Evolutionary conservation across 2,329 filamentous ascomycete genomes (phyloP), one percentile per base, ranked within the genome.

Genomic region (Aspergillus sergii): DNA sequence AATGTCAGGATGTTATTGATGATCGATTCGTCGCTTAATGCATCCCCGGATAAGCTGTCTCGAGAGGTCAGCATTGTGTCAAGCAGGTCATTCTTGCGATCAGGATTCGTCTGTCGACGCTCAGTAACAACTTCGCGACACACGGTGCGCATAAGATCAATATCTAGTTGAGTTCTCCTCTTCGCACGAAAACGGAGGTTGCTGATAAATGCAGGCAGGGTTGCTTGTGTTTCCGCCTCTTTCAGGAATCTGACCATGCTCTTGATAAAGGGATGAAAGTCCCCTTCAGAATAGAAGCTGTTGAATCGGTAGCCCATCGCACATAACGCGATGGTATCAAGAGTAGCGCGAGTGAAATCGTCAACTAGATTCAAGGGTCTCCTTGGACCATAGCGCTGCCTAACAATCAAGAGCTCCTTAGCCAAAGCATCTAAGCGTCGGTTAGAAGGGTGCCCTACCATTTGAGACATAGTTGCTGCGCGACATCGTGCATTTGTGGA

Each of bases 241-340:
- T 74, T 70, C 1, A 93, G 79, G 58, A 90, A 86, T 19, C 82
- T 82, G 0, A 82, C 81, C 90, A 93, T 92, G 45, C 88, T 85
- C 51, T 82, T 73, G 45, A 92, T 82, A 68, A 93, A 93, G 0
- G 89, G 89, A 67, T 93, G 91, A 73, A 89, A 79, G 9, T 87
- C 81, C 2, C 21, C 10, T 90, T 84, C 30, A 30, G 82, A 82
- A 72, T 93, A 93, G 76, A 89, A 92, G 2, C 86, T 89, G 77
- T 93, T 93, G 82, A 93, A 92, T 23, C 90, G 86, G 64, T 83
- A 89, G 36, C 85, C 85, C 87, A 91, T 90, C 19, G 86, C 81
- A 73, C 89, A 90, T 30, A 93, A 82, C 1, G 88, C 89, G 6
- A 93, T 83, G 0, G 89, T 90, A 71, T 93, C 91, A 2, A 93